These are phyloP conservation scores for Perilla frutescens DNA, from an alignment of 257 asterid species.

Conservation along the genomic window DNA sequence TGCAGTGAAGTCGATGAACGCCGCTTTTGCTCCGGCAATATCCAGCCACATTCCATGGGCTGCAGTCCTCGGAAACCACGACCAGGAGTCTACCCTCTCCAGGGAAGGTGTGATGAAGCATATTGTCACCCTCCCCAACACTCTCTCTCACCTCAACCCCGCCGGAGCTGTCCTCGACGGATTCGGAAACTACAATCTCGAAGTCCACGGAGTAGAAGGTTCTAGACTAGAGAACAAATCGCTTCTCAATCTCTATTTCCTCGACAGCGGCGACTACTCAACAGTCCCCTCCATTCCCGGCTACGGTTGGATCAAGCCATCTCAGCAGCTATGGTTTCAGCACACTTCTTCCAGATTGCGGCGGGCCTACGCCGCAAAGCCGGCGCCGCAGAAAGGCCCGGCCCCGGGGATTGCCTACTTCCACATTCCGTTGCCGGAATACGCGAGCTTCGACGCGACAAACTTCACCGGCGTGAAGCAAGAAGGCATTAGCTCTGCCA, in stretches of 20 bases:
- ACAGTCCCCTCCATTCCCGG: conserved; percentile 79
- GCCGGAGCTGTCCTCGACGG: conserved; percentile 66
- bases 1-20: conserved; percentile 74
- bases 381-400: conserved; percentile 63
- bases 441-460: conserved; percentile 73
- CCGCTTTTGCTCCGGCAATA: conserved; percentile 86
- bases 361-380: conserved; percentile 61
- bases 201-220: conserved; percentile 69
- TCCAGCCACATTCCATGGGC: conserved; percentile 84
- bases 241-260: conserved; percentile 78
- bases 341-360: conserved; percentile 66
- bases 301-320: conserved; percentile 91
- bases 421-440: conserved; percentile 95
- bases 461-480: conserved; percentile 80
- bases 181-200: conserved; percentile 87
- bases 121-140: conserved; percentile 73
- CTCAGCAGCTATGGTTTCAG: conserved; percentile 93
- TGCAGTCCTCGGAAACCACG: conserved; percentile 94
- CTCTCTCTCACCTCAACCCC: conserved; percentile 78
- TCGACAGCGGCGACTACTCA: conserved; percentile 95
- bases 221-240: conserved; percentile 71
- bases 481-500: conserved; percentile 89
- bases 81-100: conserved; percentile 81
- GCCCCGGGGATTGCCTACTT: conserved; percentile 94
- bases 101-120: conserved; percentile 84